Evolutionary conservation across 306 rosid species (phyloP).

Genomic region (Lagenaria siceraria): DNA sequence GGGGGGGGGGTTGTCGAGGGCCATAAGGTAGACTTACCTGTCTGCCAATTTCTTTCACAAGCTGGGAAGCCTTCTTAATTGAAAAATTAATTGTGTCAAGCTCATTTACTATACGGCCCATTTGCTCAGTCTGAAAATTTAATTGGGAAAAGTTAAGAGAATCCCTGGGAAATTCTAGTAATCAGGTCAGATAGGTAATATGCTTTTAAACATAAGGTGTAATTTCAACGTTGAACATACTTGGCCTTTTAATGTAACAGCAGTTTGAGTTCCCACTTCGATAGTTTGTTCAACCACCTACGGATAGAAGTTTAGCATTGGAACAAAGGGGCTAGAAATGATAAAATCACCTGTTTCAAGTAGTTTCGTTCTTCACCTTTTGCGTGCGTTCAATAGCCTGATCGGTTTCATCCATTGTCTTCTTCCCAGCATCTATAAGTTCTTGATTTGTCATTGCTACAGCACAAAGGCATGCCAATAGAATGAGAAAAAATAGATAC

Average conservation of each 20-base stretch:
- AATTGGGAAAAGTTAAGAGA: not conserved
- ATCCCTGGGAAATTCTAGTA: not conserved
- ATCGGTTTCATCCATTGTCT: conserved; percentile 94
- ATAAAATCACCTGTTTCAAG: not conserved
- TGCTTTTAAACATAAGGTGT: not conserved
- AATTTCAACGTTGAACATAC: conserved; percentile 36
- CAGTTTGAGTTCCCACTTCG: conserved; percentile 97
- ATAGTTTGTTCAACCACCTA: conserved; percentile 89
- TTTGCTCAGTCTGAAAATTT: conserved; percentile 79
- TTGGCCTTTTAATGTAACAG: conserved; percentile 81
- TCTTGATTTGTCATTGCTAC: conserved; percentile 96
- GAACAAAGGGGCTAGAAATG: conserved; percentile 10
- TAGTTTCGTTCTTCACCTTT: conserved; percentile 38
- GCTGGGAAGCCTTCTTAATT: conserved; percentile 95
- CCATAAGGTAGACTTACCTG: conserved; percentile 42
- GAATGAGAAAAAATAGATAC: conserved; percentile 11
- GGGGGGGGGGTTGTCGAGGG: not conserved
- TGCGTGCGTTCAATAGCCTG: conserved; percentile 81
- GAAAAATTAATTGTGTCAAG: conserved; percentile 98
- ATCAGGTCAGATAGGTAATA: not conserved
- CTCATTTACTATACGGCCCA: conserved; percentile 96
- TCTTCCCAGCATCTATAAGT: conserved; percentile 64
- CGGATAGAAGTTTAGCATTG: conserved; percentile 12
- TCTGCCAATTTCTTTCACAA: conserved; percentile 97
- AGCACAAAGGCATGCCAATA: conserved; percentile 16